phyloP scores from a whole-genome alignment of 2,329 filamentous ascomycete species.

The Xylariales sp. region DNA sequence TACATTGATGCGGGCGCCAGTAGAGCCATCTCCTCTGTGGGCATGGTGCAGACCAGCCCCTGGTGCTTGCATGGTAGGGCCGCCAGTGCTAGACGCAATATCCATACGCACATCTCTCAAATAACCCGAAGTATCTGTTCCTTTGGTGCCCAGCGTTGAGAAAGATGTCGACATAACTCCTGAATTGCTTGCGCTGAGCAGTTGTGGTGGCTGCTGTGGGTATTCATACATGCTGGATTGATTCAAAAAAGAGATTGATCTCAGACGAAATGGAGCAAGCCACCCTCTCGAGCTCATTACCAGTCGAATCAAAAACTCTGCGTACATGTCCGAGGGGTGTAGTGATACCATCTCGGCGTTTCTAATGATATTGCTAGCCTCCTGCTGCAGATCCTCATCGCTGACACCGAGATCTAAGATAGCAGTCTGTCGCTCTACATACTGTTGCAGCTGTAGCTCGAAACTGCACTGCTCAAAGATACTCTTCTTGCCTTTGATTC shows the following conservation, averaged over 20 bases:
- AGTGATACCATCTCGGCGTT: slow-evolving; percentile 50
- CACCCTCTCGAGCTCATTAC: slow-evolving; percentile 46
- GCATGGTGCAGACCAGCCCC: slow-evolving; percentile 55
- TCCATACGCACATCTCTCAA: no score
- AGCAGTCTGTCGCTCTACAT: slow-evolving; percentile 44
- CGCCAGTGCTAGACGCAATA: no score
- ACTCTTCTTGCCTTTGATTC: slow-evolving; percentile 54
- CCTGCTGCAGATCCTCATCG: slow-evolving; percentile 55
- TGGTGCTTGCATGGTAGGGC: no score
- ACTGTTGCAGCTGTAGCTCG: slow-evolving; percentile 49
- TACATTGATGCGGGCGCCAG: no score
- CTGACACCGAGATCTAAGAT: slow-evolving; percentile 55
- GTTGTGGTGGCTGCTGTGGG: no score
- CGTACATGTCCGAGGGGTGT: slow-evolving; percentile 43
- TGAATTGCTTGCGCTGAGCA: no score
- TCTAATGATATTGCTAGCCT: slow-evolving; percentile 55
- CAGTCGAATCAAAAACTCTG: slow-evolving; percentile 52
- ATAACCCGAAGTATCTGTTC: no score
- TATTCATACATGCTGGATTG: no score
- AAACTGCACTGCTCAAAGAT: slow-evolving; percentile 54
- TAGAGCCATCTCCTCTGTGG: no score
- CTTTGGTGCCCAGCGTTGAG: no score
- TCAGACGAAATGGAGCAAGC: slow-evolving; percentile 32
- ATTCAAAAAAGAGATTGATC: slow-evolving; percentile 39
- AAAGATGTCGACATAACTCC: no score